A percentile compares a stretch with the other conserved stretches of the same genome.
Evolutionary conservation across 768 basidiomycete species (phyloP).

Genomic region (Leucosporidium creatinivorum): DNA sequence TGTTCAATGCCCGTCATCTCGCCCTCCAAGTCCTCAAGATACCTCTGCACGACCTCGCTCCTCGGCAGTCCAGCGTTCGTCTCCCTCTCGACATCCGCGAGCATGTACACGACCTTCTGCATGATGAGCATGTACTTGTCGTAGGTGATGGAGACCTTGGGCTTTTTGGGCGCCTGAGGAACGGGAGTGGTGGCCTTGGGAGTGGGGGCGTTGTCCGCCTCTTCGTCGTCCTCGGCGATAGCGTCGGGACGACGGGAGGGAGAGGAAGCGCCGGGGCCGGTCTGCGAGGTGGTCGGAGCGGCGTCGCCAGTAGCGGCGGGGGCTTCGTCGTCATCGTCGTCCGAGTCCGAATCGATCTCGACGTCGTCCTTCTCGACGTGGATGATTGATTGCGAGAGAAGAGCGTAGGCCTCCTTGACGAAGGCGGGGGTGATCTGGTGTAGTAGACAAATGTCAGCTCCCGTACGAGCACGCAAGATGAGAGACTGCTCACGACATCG

Average conservation of each 20-base stretch:
- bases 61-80: slow-evolving; percentile 70
- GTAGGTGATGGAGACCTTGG: slow-evolving; percentile 85
- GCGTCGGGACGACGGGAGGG: slow-evolving; percentile 37
- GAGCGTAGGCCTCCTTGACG: slow-evolving; percentile 89
- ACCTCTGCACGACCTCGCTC: slow-evolving; percentile 94
- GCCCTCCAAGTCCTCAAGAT: slow-evolving; percentile 78
- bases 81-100: slow-evolving; percentile 67
- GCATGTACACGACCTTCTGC: slow-evolving; percentile 74
- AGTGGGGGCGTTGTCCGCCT: slow-evolving; percentile 15
- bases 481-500: slow-evolving; percentile 56
- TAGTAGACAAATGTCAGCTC: not conserved
- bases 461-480: not conserved
- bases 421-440: slow-evolving; percentile 80
- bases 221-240: slow-evolving; percentile 13
- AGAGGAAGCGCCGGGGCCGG: slow-evolving; percentile 39
- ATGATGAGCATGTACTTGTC: slow-evolving; percentile 89
- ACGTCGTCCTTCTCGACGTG: slow-evolving; percentile 99
- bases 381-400: slow-evolving; percentile 89
- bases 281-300: slow-evolving; percentile 48
- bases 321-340: slow-evolving; percentile 46
- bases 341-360: slow-evolving; percentile 85
- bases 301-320: slow-evolving; percentile 59
- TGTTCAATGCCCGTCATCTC: slow-evolving; percentile 78
- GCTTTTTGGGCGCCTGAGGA: slow-evolving; percentile 36
- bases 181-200: slow-evolving; percentile 45